These are phyloP conservation scores for Pneumocystis murina DNA, from an alignment of 1,139 yeast species.

Conservation along the genomic window DNA sequence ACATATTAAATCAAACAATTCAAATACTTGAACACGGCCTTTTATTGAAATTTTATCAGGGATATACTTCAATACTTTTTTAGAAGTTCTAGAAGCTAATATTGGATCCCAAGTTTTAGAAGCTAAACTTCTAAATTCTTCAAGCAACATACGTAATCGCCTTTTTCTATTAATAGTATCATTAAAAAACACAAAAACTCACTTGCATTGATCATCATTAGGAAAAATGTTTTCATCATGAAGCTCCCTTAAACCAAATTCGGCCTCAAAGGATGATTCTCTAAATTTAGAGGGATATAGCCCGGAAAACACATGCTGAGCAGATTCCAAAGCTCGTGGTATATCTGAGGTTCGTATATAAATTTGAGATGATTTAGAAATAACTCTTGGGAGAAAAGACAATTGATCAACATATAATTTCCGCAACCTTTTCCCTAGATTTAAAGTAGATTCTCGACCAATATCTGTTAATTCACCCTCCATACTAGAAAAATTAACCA, in stretches of 20 bases:
- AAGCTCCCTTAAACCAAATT: constrained; percentile 14
- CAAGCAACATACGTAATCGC: background rate
- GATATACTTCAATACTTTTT: constrained; percentile 11
- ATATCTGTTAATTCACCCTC: constrained; percentile 17
- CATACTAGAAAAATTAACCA: constrained; percentile 5
- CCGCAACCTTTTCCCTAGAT: constrained; percentile 15
- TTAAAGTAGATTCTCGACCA: constrained; percentile 15
- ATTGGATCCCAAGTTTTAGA: constrained; percentile 17
- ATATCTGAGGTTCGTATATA: constrained; percentile 16
- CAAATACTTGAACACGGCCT: constrained; percentile 17
- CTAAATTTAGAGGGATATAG: constrained; percentile 15
- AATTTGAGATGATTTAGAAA: constrained; percentile 10
- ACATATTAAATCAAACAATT: constrained; percentile 16
- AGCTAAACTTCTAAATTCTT: constrained; percentile 15
- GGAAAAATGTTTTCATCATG: constrained; percentile 17
- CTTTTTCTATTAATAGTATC: background rate
- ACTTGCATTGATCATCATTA: constrained; percentile 16
- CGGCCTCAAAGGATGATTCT: constrained; percentile 8
- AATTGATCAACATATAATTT: constrained; percentile 15
- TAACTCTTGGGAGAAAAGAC: constrained; percentile 12
- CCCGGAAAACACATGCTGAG: constrained; percentile 16
- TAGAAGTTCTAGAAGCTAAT: constrained; percentile 15
- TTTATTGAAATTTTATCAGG: constrained; percentile 15
- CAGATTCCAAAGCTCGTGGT: constrained; percentile 15
- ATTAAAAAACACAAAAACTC: constrained; percentile 13